Base-by-base conservation (phyloP, 2,329 filamentous ascomycete species). In the Paradendryphiella salina region DNA sequence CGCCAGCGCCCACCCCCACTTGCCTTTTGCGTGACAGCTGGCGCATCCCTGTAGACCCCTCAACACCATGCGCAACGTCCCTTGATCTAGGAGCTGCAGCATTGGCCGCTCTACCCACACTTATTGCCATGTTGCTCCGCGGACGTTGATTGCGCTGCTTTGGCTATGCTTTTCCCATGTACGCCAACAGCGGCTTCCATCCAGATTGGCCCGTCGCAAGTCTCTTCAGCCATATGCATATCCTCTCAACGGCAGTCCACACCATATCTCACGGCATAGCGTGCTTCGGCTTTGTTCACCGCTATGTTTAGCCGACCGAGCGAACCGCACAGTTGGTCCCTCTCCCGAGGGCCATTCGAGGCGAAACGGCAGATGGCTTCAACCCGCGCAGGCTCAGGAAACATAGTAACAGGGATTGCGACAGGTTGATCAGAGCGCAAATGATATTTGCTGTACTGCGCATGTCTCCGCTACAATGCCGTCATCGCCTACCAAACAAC, bases 41-140 rank as follows among this genome's bases (percentile, higher is more conserved):
- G 39, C 41, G 37, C 47, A 59, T 53, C 63, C 64, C 60, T 65
- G 61, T 56, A 45, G 50, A 56, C 66, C 65, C 64, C 65, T 61
- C 66, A 68, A 68, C 66, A 69, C 66, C 66, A 69, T 51, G 55
- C 49, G 52, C 57, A 50, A 31, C 33, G 36, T 45, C 50, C 57
- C 61, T 55, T 54, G 51, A 61, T 55, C 18, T 15, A 18, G 20
- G 15, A 37, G 38, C 42, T 56, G 40, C 52, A 29, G 21, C 37
- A 34, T 14, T 21, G 21, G 21, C n/a, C 14, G 13, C 11, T 39
- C 21, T 35, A 18, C 15, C 20, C 34, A 14, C 38, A 17, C 31
- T n/a, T 17, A 13, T 14, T 32, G 14, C 43, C 15, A 15, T 23
- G 28, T 46, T 8, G 23, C 34, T 32, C 31, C 15, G 23, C 17